Conservation (phyloP, 352 stramenopile species). For the Pseudoperonospora humuli region DNA sequence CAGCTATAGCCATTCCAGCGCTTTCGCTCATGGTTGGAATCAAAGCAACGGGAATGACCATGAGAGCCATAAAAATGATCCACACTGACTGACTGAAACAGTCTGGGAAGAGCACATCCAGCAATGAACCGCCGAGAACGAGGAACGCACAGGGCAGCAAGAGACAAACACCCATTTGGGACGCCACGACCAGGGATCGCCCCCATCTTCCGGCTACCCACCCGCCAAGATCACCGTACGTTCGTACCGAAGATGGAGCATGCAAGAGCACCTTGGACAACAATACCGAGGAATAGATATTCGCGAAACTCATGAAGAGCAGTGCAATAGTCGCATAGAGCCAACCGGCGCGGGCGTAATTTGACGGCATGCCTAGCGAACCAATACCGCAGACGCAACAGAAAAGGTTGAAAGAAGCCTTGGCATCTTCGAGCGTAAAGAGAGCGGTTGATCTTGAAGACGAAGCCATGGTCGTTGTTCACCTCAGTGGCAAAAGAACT, state of each 20-base stretch:
- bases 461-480: slow-evolving; percentile 9
- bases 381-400: slow-evolving; percentile 25
- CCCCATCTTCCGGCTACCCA: slow-evolving; percentile 20
- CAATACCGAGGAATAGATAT: slow-evolving; percentile 21
- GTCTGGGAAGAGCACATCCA: slow-evolving; percentile 24
- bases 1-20: slow-evolving; percentile 14
- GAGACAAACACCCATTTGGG: slow-evolving; percentile 20
- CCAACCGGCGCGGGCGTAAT: slow-evolving; percentile 23
- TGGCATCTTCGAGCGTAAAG: slow-evolving; percentile 25
- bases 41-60: slow-evolving; percentile 16
- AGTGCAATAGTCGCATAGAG: slow-evolving; percentile 15
- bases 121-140: slow-evolving; percentile 15
- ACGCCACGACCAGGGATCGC: slow-evolving; percentile 12
- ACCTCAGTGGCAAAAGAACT: slow-evolving; percentile 5
- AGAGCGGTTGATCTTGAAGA: slow-evolving; percentile 3
- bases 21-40: slow-evolving; percentile 26
- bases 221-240: slow-evolving; percentile 22
- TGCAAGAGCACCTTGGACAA: slow-evolving; percentile 19
- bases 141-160: slow-evolving; percentile 21
- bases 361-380: slow-evolving; percentile 24
- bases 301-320: slow-evolving; percentile 22
- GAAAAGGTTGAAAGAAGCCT: slow-evolving; percentile 21
- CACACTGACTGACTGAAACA: slow-evolving; percentile 21
- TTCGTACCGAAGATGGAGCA: slow-evolving; percentile 13
- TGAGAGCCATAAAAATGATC: slow-evolving; percentile 27